phyloP scores from a whole-genome alignment of 169 alveolate genomes.

The Cryptosporidium meleagridis region DNA sequence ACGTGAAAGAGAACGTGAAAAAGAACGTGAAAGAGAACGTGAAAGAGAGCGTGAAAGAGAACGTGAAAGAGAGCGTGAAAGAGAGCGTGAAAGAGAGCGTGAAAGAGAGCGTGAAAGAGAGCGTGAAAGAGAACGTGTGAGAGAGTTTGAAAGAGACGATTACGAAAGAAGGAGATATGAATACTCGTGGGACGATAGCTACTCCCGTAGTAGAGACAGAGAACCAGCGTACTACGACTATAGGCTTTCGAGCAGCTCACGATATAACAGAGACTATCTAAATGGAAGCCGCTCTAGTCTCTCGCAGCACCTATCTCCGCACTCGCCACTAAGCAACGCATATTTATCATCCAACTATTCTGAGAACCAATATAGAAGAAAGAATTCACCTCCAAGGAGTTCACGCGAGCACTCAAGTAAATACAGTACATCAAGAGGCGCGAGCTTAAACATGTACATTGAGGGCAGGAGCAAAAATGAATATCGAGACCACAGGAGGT shows the following conservation, averaged over 20 bases:
- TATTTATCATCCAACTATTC: neutral
- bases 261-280: neutral
- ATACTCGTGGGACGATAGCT: neutral
- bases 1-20: neutral
- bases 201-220: conserved; percentile 1
- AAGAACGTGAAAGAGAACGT: neutral
- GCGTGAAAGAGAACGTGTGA: neutral
- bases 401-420: neutral
- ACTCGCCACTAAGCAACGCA: neutral
- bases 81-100: neutral
- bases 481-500: conserved; percentile 1
- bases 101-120: neutral
- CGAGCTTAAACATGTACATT: neutral
- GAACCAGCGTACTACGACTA: conserved; percentile 4
- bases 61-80: neutral
- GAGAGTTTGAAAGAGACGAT: neutral
- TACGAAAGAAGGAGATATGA: conserved; percentile 27
- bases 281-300: neutral
- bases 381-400: conserved; percentile 3
- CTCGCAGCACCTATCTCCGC: neutral
- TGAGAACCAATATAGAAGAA: neutral
- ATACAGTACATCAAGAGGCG: neutral
- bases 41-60: no score
- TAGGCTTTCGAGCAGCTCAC: neutral
- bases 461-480: neutral